Evolutionary conservation across 164 flowering plant species (phyloP).

Genomic region (Kalanchoe fedtschenkoi): DNA sequence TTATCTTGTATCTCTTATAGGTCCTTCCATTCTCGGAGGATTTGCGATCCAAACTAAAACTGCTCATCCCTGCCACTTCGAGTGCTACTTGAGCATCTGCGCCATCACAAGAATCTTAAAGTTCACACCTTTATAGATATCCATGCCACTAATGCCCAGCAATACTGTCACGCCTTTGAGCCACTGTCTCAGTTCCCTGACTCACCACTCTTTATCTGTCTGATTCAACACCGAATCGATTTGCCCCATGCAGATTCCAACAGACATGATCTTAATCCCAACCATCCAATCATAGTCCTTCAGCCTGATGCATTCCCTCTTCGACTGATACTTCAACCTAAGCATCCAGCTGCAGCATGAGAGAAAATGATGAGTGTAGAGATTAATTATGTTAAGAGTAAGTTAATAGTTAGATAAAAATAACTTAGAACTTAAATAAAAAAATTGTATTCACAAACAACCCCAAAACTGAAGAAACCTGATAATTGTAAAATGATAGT

Average conservation of each 20-base stretch:
- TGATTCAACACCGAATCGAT: slow-evolving; percentile 46
- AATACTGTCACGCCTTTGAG: slow-evolving; percentile 61
- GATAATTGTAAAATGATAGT: too few relatives aligned
- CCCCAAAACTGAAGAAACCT: too few relatives aligned
- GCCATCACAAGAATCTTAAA: slow-evolving; percentile 75
- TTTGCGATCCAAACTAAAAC: slow-evolving; percentile 64
- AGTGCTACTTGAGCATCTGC: slow-evolving; percentile 50
- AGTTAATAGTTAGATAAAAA: too few relatives aligned
- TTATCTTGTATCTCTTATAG: slow-evolving; percentile 50
- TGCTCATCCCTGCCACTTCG: slow-evolving; percentile 66
- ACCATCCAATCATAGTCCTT: slow-evolving; percentile 69
- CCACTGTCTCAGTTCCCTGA: slow-evolving; percentile 49
- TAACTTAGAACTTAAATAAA: too few relatives aligned
- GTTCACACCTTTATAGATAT: slow-evolving; percentile 67
- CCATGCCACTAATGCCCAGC: slow-evolving; percentile 78
- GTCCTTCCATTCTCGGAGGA: slow-evolving; percentile 63
- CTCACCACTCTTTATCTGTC: slow-evolving; percentile 56
- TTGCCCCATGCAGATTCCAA: slow-evolving; percentile 72
- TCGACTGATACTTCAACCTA: slow-evolving; percentile 70
- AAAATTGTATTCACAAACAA: too few relatives aligned
- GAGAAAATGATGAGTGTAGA: slow-evolving; percentile 74
- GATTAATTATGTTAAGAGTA: too few relatives aligned
- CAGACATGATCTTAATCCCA: slow-evolving; percentile 73
- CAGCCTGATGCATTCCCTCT: slow-evolving; percentile 65
- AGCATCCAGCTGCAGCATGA: slow-evolving; percentile 79